Conservation (phyloP, 441 rosid genomes). For the Populus hybrid region DNA sequence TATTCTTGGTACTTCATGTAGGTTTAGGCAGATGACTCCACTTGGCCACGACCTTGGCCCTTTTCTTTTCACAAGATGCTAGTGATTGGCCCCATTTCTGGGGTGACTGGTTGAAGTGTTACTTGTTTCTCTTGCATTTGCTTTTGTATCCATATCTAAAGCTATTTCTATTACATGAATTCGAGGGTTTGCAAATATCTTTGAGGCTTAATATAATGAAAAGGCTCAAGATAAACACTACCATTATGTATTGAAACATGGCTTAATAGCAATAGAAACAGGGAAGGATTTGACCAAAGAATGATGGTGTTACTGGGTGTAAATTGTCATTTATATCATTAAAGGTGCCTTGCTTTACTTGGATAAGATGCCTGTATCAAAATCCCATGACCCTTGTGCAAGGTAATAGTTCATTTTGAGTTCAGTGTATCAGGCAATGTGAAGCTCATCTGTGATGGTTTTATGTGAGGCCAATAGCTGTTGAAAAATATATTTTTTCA, state of each 20-base stretch:
- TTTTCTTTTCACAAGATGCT: not conserved
- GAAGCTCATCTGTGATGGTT: not conserved
- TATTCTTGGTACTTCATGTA: not conserved
- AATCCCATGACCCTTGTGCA: not conserved
- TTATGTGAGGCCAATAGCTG: slow-evolving; percentile 1
- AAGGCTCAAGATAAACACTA: not conserved
- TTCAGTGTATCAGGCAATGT: not conserved
- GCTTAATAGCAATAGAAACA: not conserved
- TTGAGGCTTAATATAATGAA: not conserved
- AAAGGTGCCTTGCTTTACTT: not conserved
- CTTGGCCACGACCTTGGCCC: not conserved
- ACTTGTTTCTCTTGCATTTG: not conserved
- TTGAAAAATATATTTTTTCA: not conserved
- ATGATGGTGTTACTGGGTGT: not conserved
- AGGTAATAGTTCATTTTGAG: not conserved
- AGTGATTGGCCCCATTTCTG: not conserved
- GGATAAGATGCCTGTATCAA: not conserved
- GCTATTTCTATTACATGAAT: not conserved
- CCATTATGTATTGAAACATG: not conserved
- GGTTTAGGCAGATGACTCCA: not conserved
- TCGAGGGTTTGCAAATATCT: not conserved
- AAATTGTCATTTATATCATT: not conserved
- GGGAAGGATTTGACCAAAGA: not conserved
- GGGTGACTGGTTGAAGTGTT: not conserved
- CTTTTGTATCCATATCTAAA: not conserved